Evolutionary conservation across 2,329 filamentous ascomycete genomes (phyloP), one percentile per base, ranked within the genome.

Genomic region (Dryadomyces sulphureus): DNA sequence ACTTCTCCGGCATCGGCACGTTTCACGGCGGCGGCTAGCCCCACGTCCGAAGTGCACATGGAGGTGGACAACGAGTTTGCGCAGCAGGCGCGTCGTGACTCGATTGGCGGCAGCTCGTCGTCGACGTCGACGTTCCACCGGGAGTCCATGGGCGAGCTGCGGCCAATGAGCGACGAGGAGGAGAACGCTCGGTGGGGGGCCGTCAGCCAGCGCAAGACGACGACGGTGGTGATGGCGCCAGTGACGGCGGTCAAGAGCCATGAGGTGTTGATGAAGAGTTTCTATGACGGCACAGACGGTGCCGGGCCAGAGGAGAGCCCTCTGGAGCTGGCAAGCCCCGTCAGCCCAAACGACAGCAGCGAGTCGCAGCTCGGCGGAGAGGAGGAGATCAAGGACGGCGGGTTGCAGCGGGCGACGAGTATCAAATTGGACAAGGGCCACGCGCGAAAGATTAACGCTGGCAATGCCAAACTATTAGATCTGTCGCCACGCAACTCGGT

Each of bases 381-480:
- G n/a, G n/a, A n/a, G n/a, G n/a, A n/a, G n/a, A n/a, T 52, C 38
- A 57, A 58, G n/a, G 59, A 57, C 50, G 60, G 59, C 21, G 63
- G 66, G 38, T 54, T 70, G 20, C 74, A 79, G 54, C 77, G 81
- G 54, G 84, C 86, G 24, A 79, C 71, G 44, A 90, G 82, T 60
- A 68, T 90, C 48, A 76, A 81, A 50, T 67, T 83, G 43, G 75
- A 75, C 48, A 75, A 70, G 55, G 68, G 72, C 9, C 83, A 89
- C 54, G 75, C 68, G 19, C 73, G 81, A 45, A 81, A 81, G 52
- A 79, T 88, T 56, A 89, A 83, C 56, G 81, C 83, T 39, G 84
- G 84, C 43, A 89, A 82, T 56, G 84, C 84, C 11, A 83, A 77
- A 61, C 62, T 90, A 44, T 65, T 92, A 43, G 79, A 88, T 43